Conservation (phyloP, 1,284 basidiomycete species). For the Melampsora medusae region DNA sequence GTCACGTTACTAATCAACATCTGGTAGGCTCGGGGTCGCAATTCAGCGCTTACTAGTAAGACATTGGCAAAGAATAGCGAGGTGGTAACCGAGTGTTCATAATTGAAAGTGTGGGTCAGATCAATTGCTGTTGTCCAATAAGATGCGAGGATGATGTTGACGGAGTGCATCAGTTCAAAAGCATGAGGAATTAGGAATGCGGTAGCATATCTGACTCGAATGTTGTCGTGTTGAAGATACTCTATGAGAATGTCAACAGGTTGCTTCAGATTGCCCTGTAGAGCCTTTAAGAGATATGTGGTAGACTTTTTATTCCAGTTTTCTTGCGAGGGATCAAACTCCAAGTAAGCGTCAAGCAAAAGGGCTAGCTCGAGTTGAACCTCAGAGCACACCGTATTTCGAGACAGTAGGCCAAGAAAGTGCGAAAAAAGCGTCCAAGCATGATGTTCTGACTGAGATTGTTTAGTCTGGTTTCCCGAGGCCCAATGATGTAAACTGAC, state of each 20-base stretch:
- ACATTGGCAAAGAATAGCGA: slow-evolving; percentile 77
- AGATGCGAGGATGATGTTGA: not conserved
- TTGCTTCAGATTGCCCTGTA: slow-evolving; percentile 7
- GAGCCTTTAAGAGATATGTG: not conserved
- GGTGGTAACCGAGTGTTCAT: slow-evolving; percentile 75
- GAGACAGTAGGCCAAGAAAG: slow-evolving; percentile 22
- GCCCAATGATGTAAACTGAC: slow-evolving; percentile 24
- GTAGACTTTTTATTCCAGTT: slow-evolving; percentile 14
- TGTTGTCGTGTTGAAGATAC: slow-evolving; percentile 38
- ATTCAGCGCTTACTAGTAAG: slow-evolving; percentile 73
- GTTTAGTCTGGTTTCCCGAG: not conserved
- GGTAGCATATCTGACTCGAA: slow-evolving; percentile 28
- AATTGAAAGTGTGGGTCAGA: slow-evolving; percentile 48
- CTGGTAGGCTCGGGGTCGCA: slow-evolving; percentile 82
- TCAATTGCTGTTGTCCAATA: slow-evolving; percentile 35
- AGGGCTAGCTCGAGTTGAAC: slow-evolving; percentile 15
- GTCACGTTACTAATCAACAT: slow-evolving; percentile 70
- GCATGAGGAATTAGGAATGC: slow-evolving; percentile 26
- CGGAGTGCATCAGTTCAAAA: slow-evolving; percentile 23
- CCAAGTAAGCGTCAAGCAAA: slow-evolving; percentile 26
- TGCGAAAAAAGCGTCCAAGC: slow-evolving; percentile 30
- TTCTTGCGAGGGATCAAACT: not conserved
- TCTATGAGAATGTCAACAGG: slow-evolving; percentile 29
- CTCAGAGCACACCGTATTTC: slow-evolving; percentile 19
- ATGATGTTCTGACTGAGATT: slow-evolving; percentile 6